Evolutionary conservation across 2,329 filamentous ascomycete genomes (phyloP), one percentile per base, ranked within the genome.

Genomic region (Rutstroemia sp.): DNA sequence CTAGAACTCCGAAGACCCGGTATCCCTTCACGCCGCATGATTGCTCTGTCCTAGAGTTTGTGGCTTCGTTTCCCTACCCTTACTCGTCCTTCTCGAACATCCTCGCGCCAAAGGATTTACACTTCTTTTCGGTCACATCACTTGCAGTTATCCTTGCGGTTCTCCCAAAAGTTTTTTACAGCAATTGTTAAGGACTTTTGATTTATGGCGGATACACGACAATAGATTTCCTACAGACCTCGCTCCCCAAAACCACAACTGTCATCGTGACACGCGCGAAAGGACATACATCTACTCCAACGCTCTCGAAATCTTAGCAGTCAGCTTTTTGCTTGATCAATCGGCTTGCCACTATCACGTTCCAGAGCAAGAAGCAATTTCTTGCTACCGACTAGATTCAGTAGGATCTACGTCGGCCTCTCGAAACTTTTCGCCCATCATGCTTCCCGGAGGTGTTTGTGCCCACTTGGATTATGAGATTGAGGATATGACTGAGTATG

Each of bases 391-490:
- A 68, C 57, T 56, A 66, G 67, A 63, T 67, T 65, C 64, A 42
- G 27, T 27, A 48, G 64, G 60, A 57, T 67, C 65, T 68, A 58
- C 37, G 64, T 67, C 65, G 62, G 54, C 52, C 39, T 39, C 52
- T 57, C 59, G 54, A 58, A 54, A 59, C 55, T 23, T 23, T 19
- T 64, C 56, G 62, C 61, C 58, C 62, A 64, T 60, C 60, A 69
- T 68, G 67, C 60, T 67, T 62, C 63, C 65, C 54, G 86, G 86
- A 67, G 86, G 86, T 64, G 86, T 89, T 47, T 86, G 86, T 58
- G 84, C 84, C 60, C 83, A 87, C 69, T 75, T 89, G 62, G 86
- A 89, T 71, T 89, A 89, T 72, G 85, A 89, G 67, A 87, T 89
- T 79, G 84, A 88, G 64, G 78, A 83, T 70, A 89, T 89, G 84